Percentiles rank a stretch among this genome's conserved stretches.
Conservation (phyloP, 805 yeast species). For the Ogataea degrootiae region DNA sequence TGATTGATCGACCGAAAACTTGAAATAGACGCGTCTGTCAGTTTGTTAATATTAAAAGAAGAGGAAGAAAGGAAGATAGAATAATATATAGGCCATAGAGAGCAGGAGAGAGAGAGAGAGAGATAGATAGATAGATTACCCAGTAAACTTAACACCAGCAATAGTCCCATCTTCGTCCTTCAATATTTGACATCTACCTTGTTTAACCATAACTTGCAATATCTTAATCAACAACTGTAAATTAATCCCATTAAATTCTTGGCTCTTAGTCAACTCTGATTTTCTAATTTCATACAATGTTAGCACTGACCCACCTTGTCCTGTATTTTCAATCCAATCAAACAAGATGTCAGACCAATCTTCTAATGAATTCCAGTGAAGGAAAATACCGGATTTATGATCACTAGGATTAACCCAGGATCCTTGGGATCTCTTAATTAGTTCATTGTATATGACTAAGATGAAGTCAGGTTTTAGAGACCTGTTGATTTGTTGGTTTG, state of each 20-base stretch:
- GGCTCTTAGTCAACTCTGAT: slow-evolving; percentile 52
- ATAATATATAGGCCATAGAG: too few species aligned
- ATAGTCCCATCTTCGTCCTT: slow-evolving; percentile 49
- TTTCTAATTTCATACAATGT: slow-evolving; percentile 77
- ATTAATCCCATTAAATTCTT: slow-evolving; percentile 64
- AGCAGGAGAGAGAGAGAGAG: too few species aligned
- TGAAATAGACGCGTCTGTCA: too few species aligned
- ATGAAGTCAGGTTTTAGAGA: slow-evolving; percentile 50
- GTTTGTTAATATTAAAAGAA: too few species aligned
- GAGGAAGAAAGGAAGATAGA: too few species aligned
- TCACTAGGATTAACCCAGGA: slow-evolving; percentile 46
- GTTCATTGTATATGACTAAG: slow-evolving; percentile 48
- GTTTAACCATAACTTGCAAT: slow-evolving; percentile 53
- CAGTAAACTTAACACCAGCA: slow-evolving; percentile 63
- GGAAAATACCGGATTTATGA: slow-evolving; percentile 42
- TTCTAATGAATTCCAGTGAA: slow-evolving; percentile 67
- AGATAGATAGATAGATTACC: slow-evolving; percentile 35
- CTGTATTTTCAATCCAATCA: slow-evolving; percentile 72
- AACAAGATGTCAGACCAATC: slow-evolving; percentile 61
- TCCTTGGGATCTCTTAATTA: slow-evolving; percentile 55
- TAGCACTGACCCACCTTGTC: slow-evolving; percentile 70
- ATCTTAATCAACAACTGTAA: slow-evolving; percentile 47
- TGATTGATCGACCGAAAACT: too few species aligned
- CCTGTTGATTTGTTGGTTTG: slow-evolving; percentile 48
- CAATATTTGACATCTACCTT: slow-evolving; percentile 69